Percentiles rank a stretch among this genome's conserved stretches.
Conservation (phyloP, 2,329 filamentous ascomycete genomes). For the Emergomyces orientalis region DNA sequence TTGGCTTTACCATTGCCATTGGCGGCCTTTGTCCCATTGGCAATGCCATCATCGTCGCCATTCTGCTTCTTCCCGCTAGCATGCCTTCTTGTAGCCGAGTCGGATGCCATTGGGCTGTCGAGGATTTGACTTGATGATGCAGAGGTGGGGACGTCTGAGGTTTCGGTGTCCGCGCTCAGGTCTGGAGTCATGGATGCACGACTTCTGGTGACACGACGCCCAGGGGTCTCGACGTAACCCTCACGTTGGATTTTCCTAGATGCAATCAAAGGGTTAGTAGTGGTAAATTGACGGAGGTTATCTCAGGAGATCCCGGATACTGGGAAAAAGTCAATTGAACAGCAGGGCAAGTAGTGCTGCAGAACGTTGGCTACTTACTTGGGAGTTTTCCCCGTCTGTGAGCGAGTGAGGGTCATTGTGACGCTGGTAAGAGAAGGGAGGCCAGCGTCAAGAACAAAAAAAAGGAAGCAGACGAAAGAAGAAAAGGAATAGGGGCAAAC, state of each 20-base stretch:
- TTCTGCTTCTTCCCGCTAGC: slow-evolving; percentile 16
- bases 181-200: slow-evolving; percentile 30
- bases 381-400: slow-evolving; percentile 44
- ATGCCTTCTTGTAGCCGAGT: slow-evolving; percentile 5
- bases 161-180: slow-evolving; percentile 15
- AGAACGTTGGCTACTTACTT: slow-evolving; percentile 33
- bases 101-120: background rate
- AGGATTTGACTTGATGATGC: slow-evolving; percentile 2
- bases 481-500: no score
- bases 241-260: slow-evolving; percentile 44
- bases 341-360: slow-evolving; percentile 5
- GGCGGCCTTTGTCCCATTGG: slow-evolving; percentile 19
- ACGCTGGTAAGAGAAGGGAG: background rate
- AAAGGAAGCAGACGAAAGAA: background rate
- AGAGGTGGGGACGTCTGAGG: slow-evolving; percentile 1
- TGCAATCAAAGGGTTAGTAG: background rate
- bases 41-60: slow-evolving; percentile 7
- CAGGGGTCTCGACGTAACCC: slow-evolving; percentile 46
- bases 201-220: slow-evolving; percentile 37
- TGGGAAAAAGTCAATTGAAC: slow-evolving; percentile 2
- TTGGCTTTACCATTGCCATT: slow-evolving; percentile 19
- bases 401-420: slow-evolving; percentile 41
- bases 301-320: background rate
- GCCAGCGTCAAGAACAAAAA: background rate
- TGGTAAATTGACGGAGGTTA: background rate